A percentile compares a stretch with the other conserved stretches of the same genome.
Conservation (phyloP, 768 basidiomycete genomes). For the Kwoniella sp. region DNA sequence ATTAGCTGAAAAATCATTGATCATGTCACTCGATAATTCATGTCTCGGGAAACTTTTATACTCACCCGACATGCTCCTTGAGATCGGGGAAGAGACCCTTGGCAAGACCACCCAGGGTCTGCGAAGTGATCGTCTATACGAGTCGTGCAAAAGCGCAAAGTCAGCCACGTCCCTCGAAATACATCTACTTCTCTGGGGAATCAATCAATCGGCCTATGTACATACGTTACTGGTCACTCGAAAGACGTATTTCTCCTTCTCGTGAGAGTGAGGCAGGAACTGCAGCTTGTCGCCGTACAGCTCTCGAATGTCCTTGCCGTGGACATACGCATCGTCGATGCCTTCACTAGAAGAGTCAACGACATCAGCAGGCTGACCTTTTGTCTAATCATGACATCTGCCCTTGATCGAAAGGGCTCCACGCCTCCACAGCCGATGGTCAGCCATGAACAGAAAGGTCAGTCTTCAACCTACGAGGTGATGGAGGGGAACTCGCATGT, state of each 20-base stretch:
- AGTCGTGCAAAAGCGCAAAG: not conserved
- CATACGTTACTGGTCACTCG: constrained; percentile 42
- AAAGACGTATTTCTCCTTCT: constrained; percentile 31
- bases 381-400: not conserved
- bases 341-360: constrained; percentile 26
- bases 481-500: constrained; percentile 44
- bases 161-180: not conserved
- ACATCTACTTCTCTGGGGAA: not conserved
- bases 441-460: too few relatives aligned
- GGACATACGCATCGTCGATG: constrained; percentile 24
- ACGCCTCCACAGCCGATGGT: too few relatives aligned
- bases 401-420: constrained; percentile 4
- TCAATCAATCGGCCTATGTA: too few relatives aligned
- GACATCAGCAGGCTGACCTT: too few relatives aligned
- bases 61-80: constrained; percentile 29
- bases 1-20: not conserved
- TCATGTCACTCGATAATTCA: too few relatives aligned
- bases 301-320: constrained; percentile 35
- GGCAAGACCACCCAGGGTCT: constrained; percentile 36
- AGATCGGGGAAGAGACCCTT: constrained; percentile 35
- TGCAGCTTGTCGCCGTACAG: constrained; percentile 40
- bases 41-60: too few relatives aligned
- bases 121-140: constrained; percentile 30
- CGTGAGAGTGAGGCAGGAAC: constrained; percentile 33
- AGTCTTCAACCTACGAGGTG: constrained; percentile 21